Evolutionary conservation across 2,329 filamentous ascomycete species (phyloP).

Genomic region (Nemania sp.): DNA sequence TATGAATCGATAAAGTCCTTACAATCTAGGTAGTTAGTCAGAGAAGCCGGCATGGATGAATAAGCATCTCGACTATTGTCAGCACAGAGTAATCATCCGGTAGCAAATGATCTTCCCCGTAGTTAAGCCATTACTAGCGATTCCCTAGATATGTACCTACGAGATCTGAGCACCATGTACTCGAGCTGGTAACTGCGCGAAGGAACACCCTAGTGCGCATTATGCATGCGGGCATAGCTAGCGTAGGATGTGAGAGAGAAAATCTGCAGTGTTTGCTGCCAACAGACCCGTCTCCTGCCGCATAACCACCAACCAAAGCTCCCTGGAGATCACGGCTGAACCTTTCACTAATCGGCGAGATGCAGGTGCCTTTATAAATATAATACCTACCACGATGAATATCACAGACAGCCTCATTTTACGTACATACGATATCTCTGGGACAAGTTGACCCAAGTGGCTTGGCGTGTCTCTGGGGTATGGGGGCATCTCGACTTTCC

Average conservation of each 20-base stretch:
- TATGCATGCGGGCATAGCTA: conserved; percentile 7
- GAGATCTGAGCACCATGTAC: conserved; percentile 13
- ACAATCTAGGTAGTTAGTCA: no score
- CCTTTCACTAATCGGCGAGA: no score
- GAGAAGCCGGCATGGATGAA: not conserved
- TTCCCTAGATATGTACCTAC: not conserved
- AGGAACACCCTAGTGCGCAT: conserved; percentile 25
- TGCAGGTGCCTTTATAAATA: no score
- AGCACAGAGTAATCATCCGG: conserved; percentile 23
- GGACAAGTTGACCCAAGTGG: no score
- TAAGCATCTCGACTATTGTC: conserved; percentile 11
- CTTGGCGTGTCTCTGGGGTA: no score
- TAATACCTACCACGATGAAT: no score
- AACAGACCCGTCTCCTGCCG: not conserved
- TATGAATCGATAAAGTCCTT: not conserved
- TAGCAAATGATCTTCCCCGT: conserved; percentile 5
- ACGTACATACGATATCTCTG: no score
- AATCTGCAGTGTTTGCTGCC: not conserved
- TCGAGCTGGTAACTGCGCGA: conserved; percentile 14
- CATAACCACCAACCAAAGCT: no score
- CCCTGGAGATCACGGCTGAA: no score
- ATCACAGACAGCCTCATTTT: no score
- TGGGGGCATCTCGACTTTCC: not conserved
- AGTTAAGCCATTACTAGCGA: conserved; percentile 9
- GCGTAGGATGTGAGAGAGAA: conserved; percentile 1